Evolutionary conservation across 2,329 filamentous ascomycete species (phyloP).

Genomic region (Tolypocladium endophyticum): DNA sequence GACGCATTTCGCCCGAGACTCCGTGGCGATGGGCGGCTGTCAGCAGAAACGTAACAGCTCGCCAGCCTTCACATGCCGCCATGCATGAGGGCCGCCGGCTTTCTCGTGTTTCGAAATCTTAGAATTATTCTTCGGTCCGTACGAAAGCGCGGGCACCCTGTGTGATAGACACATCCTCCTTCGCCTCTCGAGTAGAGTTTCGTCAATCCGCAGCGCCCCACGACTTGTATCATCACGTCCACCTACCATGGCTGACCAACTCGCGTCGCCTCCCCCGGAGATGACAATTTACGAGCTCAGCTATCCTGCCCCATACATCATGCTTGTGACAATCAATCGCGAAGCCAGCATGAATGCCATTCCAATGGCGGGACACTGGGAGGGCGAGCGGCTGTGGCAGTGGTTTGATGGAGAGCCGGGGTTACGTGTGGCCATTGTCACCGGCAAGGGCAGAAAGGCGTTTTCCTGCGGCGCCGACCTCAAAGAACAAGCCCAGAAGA

Average conservation of each 20-base stretch:
- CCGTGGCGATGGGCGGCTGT: neutral
- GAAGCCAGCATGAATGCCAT: conserved; percentile 36
- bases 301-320: conserved; percentile 33
- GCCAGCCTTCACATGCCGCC: neutral
- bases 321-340: conserved; percentile 44
- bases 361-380: conserved; percentile 31
- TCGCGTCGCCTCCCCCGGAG: conserved; percentile 7
- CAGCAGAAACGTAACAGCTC: neutral
- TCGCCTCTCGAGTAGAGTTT: neutral
- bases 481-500: conserved; percentile 30
- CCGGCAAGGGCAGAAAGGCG: conserved; percentile 38
- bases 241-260: conserved; percentile 3
- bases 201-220: neutral
- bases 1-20: neutral
- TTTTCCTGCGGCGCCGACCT: conserved; percentile 47
- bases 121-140: neutral
- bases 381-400: conserved; percentile 35
- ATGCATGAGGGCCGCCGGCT: neutral
- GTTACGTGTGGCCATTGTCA: conserved; percentile 36
- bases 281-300: conserved; percentile 18
- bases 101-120: neutral
- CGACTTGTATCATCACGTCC: neutral
- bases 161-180: neutral
- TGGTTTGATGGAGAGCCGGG: conserved; percentile 43
- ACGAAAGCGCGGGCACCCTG: neutral